These are phyloP conservation scores for Solanum hybrid DNA, from an alignment of 305 asterid species.

Conservation along the genomic window DNA sequence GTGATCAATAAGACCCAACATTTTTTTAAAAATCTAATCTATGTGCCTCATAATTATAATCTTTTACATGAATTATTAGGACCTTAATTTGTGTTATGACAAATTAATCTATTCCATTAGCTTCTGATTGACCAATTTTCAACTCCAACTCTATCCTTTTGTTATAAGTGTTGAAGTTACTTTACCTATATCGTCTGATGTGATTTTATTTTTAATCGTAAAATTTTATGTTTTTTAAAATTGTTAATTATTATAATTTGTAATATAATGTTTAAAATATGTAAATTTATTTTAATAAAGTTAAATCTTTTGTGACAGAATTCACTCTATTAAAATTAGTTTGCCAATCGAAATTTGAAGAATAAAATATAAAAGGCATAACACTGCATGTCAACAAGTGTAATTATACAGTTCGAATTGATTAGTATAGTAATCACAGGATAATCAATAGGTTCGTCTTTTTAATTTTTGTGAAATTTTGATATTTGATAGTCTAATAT, in stretches of 20 bases:
- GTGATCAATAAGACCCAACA: not conserved
- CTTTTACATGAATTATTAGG: not conserved
- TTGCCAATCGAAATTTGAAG: not conserved
- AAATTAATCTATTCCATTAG: not conserved
- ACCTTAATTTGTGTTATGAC: not conserved
- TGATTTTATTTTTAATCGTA: not conserved
- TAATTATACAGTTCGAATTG: not conserved
- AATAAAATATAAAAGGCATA: not conserved
- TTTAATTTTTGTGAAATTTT: not conserved
- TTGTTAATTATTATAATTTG: not conserved
- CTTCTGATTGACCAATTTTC: not conserved
- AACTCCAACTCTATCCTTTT: conserved; percentile 13
- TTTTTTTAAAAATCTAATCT: not conserved
- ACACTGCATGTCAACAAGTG: not conserved
- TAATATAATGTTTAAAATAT: not conserved
- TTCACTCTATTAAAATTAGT: not conserved
- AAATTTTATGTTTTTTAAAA: not conserved
- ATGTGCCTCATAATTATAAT: not conserved
- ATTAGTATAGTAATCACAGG: not conserved
- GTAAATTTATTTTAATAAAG: not conserved
- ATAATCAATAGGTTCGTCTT: not conserved
- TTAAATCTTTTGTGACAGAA: not conserved
- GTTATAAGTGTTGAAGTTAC: not conserved
- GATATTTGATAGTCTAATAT: not conserved
- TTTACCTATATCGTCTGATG: not conserved